Percentiles rank a stretch among this genome's conserved stretches.
phyloP scores from a whole-genome alignment of 345 rosid species.

The Camelina neglecta region DNA sequence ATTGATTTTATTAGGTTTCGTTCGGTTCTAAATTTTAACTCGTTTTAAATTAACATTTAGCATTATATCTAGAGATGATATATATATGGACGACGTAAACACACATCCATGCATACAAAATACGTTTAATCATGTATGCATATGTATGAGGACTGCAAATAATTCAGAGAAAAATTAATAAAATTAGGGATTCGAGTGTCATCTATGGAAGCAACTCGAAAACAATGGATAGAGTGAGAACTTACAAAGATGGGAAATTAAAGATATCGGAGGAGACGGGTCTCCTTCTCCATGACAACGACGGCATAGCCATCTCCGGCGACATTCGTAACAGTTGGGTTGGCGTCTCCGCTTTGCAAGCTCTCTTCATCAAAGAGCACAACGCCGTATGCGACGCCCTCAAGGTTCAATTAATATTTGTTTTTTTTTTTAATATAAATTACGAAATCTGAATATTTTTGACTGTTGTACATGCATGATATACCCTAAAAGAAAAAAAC shows the following conservation, averaged over 20 bases:
- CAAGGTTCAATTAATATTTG: constrained; percentile 40
- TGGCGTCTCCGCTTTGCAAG: constrained; percentile 59
- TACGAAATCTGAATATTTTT: background rate
- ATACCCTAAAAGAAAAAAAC: background rate
- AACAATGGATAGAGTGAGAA: constrained; percentile 50
- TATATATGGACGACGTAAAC: background rate
- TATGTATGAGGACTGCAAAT: background rate
- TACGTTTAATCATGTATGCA: background rate
- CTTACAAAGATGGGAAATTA: constrained; percentile 59
- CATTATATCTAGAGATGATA: background rate
- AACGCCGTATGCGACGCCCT: constrained; percentile 61
- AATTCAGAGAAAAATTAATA: background rate
- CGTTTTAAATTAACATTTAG: no score
- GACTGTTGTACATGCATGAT: background rate
- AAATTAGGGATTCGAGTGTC: constrained; percentile 62
- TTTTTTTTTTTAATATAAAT: background rate
- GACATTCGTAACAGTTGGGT: constrained; percentile 62
- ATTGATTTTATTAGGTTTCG: no score
- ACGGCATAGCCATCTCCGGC: constrained; percentile 53
- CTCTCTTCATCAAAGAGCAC: constrained; percentile 60
- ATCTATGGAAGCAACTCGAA: constrained; percentile 55
- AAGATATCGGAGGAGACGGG: constrained; percentile 54
- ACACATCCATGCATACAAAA: background rate
- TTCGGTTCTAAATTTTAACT: no score
- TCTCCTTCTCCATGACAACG: constrained; percentile 50